These are phyloP conservation scores for Telopea speciosissima DNA, from an alignment of 177 flowering plant species.

Conservation along the genomic window DNA sequence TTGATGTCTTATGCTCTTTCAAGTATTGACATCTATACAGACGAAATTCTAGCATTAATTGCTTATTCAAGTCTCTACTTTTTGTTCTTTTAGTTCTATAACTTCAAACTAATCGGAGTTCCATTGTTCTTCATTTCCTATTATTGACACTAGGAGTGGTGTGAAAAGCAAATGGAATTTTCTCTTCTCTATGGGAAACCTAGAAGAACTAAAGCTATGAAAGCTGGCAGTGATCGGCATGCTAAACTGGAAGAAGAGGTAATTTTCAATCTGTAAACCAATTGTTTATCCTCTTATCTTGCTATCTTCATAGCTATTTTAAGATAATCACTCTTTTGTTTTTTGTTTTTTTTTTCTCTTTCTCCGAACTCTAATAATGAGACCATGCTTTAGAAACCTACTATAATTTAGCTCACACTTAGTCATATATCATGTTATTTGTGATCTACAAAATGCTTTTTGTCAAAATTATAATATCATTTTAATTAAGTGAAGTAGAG, in stretches of 20 bases:
- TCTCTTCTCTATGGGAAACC: slow-evolving; percentile 39
- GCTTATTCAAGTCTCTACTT: neutral
- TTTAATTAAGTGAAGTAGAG: neutral
- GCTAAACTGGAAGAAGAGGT: slow-evolving; percentile 82
- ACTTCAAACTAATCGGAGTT: neutral
- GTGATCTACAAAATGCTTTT: neutral
- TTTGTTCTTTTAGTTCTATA: neutral
- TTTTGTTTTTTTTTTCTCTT: too few species aligned
- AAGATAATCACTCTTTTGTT: neutral
- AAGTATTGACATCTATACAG: neutral
- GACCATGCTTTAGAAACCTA: neutral
- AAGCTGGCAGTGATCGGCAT: slow-evolving; percentile 74
- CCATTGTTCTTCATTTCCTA: neutral
- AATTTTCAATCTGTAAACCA: slow-evolving; percentile 1
- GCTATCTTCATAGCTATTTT: neutral
- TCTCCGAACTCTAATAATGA: neutral
- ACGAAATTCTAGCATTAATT: neutral
- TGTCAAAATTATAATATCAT: neutral
- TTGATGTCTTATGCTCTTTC: too few species aligned
- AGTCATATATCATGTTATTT: neutral
- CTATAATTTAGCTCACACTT: neutral
- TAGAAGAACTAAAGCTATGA: slow-evolving; percentile 57
- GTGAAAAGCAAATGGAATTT: slow-evolving; percentile 86
- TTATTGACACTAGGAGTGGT: slow-evolving; percentile 66
- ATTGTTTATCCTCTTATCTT: neutral